Evolutionary conservation across 768 basidiomycete genomes (phyloP), one percentile per base, ranked within the genome.

Genomic region (Strobilomyces echinocephalus): DNA sequence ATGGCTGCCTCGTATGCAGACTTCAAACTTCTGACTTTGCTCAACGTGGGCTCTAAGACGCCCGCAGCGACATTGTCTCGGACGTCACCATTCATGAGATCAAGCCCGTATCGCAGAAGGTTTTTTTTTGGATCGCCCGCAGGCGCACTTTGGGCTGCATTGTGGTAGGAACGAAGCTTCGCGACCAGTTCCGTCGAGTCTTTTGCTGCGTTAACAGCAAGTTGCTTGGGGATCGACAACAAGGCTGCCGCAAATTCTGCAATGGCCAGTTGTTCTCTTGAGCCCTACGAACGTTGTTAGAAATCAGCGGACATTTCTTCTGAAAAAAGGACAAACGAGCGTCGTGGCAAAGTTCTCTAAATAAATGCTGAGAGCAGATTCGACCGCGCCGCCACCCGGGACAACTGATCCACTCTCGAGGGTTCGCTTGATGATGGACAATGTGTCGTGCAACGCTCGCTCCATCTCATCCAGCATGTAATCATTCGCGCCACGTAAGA

Each of bases 381-480:
- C 95, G 11, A 97, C 95, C 6, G 97, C 95, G 52, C 95, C 97
- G 49, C 97, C 97, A 50, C 95, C 97, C 1, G 97, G 95, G 10
- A 98, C 95, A 24, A 98, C 94, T 31, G 87, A 73, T 9, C 95
- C 97, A 61, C 93, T 95, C 77, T 99, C 97, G 44, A 98, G 74
- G 6, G 97, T 98, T 53, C 95, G 83, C 76, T 99, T 99, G 75
- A 97, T 92, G 63, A 97, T 81, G 28, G 91, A 95, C 57, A 98
- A 72, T 2, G 91, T 89, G 69, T 99, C 97, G 67, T 99, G 95
- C 61, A 98, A 71, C 0, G 92, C 88, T 45, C 97, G 79, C 74
- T 99, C 97, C 97, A 98, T 99, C 78, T 99, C 97, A 69, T 99
- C 97, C 62, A 98, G 75, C 90, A 97, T 94, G 71, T 95, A 97